Evolutionary conservation across 2,329 filamentous ascomycete genomes (phyloP), one percentile per base, ranked within the genome.

Genomic region (Fusarium continuum): DNA sequence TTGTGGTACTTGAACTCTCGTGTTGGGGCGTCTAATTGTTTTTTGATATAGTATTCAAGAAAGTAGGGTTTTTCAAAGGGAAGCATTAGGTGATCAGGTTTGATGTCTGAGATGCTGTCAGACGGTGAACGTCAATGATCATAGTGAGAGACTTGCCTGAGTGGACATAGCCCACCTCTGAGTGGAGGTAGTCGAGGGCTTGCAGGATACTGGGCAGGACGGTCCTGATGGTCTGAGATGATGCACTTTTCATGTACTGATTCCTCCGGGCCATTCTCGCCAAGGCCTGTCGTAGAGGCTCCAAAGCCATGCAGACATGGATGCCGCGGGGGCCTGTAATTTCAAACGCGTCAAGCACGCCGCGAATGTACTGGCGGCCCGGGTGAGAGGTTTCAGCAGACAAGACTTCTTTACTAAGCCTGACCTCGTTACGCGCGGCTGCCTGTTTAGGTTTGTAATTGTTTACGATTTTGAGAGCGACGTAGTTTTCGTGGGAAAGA

Each of bases 141-240:
- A 3, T 2, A 17, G 6, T 10, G n/a, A 45, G 14, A 7, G 28
- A 67, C 65, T 40, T 69, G 78, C 76, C 76, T 2, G 77, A 80
- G 68, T 81, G 75, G 26, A 80, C 75, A 43, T 74, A 67, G 44
- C 71, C 73, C 55, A 76, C 79, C 28, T 76, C 70, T 1, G 72
- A 67, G 58, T 80, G 77, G 6, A 80, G 71, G 60, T 77, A 79
- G 34, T 80, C 73, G 3, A 80, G 72, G 4, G 74, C 74, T 36
- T 70, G 51, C 11, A 80, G 73, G 49, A 81, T 71, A 50, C 71
- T 68, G 44, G 70, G 71, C 48, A 80, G 57, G n/a, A 70, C 36
- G 0, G 66, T 34, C 49, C 69, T 71, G 49, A 72, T 63, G 10
- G 52, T 63, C 6, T 58, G 64, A 14, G 68, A 61, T n/a, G 67